These are phyloP conservation scores for Penicillium samsonianum DNA, from an alignment of 495 filamentous ascomycete genomes.

Conservation along the genomic window DNA sequence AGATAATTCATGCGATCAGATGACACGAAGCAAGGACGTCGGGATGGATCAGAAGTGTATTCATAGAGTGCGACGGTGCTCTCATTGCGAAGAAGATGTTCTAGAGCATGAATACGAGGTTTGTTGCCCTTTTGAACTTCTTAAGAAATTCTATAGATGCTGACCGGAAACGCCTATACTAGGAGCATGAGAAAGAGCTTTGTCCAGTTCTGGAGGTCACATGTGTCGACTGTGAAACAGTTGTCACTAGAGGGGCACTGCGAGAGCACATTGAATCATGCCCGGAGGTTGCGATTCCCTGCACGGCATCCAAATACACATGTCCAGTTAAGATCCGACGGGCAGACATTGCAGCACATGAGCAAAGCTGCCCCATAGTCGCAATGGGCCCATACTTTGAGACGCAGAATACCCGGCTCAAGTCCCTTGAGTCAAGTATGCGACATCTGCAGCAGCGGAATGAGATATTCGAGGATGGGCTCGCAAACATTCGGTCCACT, in stretches of 20 bases:
- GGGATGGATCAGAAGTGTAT: slow-evolving; percentile 49
- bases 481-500: slow-evolving; percentile 49
- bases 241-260: slow-evolving; percentile 51
- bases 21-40: slow-evolving; percentile 51
- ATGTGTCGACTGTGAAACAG: slow-evolving; percentile 56
- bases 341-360: slow-evolving; percentile 52
- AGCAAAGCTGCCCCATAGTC: slow-evolving; percentile 56
- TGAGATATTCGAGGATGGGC: slow-evolving; percentile 57
- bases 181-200: slow-evolving; percentile 51
- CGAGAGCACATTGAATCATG: slow-evolving; percentile 54
- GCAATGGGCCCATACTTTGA: slow-evolving; percentile 60
- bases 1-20: slow-evolving; percentile 47
- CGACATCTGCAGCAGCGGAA: slow-evolving; percentile 59
- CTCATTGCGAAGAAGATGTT: slow-evolving; percentile 53
- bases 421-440: slow-evolving; percentile 57
- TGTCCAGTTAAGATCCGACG: slow-evolving; percentile 56
- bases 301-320: slow-evolving; percentile 57
- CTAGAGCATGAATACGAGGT: slow-evolving; percentile 62
- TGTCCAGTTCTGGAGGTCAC: slow-evolving; percentile 51
- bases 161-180: slow-evolving; percentile 2
- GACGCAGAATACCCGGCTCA: slow-evolving; percentile 56
- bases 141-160: slow-evolving; percentile 1
- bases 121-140: slow-evolving; percentile 17
- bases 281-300: slow-evolving; percentile 53
- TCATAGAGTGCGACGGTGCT: slow-evolving; percentile 56